A percentile compares a stretch with the other conserved stretches of the same genome.
phyloP scores from a whole-genome alignment of 257 asterid genomes.

The Solanum tarijense region DNA sequence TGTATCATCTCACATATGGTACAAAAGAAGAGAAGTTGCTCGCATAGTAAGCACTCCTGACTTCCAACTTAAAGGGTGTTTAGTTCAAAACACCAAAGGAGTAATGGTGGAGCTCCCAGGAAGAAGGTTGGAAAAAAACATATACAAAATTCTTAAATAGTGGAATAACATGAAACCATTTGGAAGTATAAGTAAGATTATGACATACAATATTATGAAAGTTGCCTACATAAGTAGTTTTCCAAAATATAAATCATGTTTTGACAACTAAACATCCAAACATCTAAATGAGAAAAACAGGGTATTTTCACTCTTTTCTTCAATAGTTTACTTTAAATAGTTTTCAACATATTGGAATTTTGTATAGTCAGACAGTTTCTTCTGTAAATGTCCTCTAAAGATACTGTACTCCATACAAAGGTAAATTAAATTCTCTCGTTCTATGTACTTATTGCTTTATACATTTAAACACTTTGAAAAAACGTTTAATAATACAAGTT shows the following conservation, averaged over 20 bases:
- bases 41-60: not conserved
- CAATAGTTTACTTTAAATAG: not conserved
- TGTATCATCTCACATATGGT: not conserved
- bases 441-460: too few species aligned
- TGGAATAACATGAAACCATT: not conserved
- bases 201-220: not conserved
- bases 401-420: not conserved
- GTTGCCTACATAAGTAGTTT: not conserved
- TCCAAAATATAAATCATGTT: not conserved
- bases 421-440: not conserved
- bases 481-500: not conserved
- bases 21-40: too few species aligned
- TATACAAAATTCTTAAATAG: not conserved
- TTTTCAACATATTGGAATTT: not conserved
- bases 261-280: not conserved
- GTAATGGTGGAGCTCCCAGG: not conserved
- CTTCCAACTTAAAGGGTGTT: not conserved
- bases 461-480: not conserved
- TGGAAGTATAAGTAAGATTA: not conserved
- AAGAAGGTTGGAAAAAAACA: not conserved
- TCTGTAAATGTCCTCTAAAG: not conserved
- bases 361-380: not conserved
- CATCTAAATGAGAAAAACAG: not conserved
- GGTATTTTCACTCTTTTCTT: not conserved
- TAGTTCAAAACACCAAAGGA: not conserved